Conservation (phyloP, 192 early-diverging fungal genomes). For the Podila horticola region DNA sequence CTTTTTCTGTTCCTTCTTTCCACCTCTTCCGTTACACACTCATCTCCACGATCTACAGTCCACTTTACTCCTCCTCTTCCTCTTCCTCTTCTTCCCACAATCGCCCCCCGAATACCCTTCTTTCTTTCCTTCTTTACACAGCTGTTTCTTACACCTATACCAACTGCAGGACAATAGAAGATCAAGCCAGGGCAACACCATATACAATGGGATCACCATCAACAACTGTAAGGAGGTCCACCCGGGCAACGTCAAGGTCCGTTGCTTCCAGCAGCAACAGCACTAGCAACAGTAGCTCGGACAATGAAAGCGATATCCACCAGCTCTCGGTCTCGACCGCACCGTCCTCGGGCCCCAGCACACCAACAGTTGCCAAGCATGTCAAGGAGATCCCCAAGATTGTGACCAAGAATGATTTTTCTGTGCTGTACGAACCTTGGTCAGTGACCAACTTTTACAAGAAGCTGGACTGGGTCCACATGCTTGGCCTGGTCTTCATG, state of each 20-base stretch:
- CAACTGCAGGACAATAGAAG: too few species aligned
- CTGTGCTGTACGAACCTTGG: conserved; percentile 43
- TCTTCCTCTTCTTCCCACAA: background rate
- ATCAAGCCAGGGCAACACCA: too few species aligned
- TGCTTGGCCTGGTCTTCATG: conserved; percentile 65
- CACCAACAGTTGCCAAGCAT: conserved; percentile 22
- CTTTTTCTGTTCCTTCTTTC: background rate
- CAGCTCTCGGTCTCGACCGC: conserved; percentile 12
- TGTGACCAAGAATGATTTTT: conserved; percentile 32
- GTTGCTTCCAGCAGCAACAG: background rate
- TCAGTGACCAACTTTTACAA: conserved; percentile 57
- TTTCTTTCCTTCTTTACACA: background rate
- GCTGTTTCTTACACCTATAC: background rate
- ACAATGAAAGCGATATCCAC: conserved; percentile 10
- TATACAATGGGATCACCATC: background rate
- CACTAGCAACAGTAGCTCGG: conserved; percentile 7
- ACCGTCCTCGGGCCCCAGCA: conserved; percentile 1
- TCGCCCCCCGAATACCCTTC: background rate
- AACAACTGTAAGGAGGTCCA: conserved; percentile 11
- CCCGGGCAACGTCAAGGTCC: conserved; percentile 5
- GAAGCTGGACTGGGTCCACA: conserved; percentile 74
- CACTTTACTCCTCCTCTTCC: background rate
- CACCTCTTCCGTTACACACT: background rate
- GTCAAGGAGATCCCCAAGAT: conserved; percentile 35
- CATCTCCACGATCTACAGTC: background rate